Conservation (phyloP, 495 filamentous ascomycete genomes). For the Trichoderma orchidacearum region DNA sequence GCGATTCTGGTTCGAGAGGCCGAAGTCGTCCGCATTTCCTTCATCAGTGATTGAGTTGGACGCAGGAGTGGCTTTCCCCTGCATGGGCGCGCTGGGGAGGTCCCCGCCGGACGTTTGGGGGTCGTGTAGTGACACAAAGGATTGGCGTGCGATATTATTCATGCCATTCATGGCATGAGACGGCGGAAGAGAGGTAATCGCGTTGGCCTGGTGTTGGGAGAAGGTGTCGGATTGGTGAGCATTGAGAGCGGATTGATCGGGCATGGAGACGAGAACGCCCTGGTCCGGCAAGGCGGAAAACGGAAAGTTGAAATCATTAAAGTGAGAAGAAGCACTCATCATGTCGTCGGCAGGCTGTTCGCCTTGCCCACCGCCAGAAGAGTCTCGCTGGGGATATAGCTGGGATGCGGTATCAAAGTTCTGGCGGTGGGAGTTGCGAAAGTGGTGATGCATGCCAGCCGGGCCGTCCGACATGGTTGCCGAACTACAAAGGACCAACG, state of each 20-base stretch:
- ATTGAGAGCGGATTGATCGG: conserved; percentile 21
- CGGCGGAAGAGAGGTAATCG: neutral
- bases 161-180: neutral
- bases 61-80: neutral
- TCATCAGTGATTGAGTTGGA: conserved; percentile 17
- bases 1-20: conserved; percentile 24
- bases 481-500: neutral
- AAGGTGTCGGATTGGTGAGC: conserved; percentile 22
- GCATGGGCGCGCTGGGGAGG: neutral
- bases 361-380: neutral
- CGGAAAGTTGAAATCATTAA: conserved; percentile 31
- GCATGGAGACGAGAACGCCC: conserved; percentile 24
- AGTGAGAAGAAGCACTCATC: conserved; percentile 20
- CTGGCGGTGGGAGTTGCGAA: neutral
- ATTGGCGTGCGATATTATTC: conserved; percentile 5
- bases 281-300: conserved; percentile 25
- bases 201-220: conserved; percentile 10
- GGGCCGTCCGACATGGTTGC: neutral
- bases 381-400: neutral
- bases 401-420: neutral
- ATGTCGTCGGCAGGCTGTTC: conserved; percentile 7
- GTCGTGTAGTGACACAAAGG: conserved; percentile 25
- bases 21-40: conserved; percentile 39
- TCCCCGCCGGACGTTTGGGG: conserved; percentile 20
- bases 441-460: neutral